Evolutionary conservation across 163 green algal genomes (phyloP).

Genomic region (Trebouxia gelatinosa): DNA sequence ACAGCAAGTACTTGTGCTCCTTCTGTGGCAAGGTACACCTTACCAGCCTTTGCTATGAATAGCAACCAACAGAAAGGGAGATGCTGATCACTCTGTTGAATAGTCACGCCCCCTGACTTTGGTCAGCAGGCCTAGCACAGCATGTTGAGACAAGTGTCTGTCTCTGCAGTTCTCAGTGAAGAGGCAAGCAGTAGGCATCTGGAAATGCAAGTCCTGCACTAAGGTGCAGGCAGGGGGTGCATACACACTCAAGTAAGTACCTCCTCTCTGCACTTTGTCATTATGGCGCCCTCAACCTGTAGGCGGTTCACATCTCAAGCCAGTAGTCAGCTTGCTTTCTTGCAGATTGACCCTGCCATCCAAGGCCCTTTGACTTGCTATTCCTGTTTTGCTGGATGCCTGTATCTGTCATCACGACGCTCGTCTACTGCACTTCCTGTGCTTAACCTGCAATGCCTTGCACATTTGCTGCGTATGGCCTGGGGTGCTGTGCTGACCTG

Average conservation of each 20-base stretch:
- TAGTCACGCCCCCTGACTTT: too few relatives aligned
- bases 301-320: not conserved
- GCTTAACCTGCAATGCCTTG: not conserved
- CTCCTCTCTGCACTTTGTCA: not conserved
- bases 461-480: not conserved
- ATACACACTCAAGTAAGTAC: slow-evolving; percentile 85
- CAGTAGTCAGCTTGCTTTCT: not conserved
- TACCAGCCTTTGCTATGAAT: not conserved
- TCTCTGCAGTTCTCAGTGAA: slow-evolving; percentile 85
- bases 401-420: too few relatives aligned
- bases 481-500: not conserved
- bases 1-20: slow-evolving; percentile 99
- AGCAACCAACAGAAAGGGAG: not conserved
- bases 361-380: not conserved
- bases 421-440: not conserved
- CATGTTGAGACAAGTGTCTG: not conserved
- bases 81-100: too few relatives aligned
- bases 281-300: too few relatives aligned
- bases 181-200: slow-evolving; percentile 95
- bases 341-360: not conserved
- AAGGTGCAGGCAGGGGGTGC: slow-evolving; percentile 94
- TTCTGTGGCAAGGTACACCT: slow-evolving; percentile 96
- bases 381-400: not conserved
- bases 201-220: slow-evolving; percentile 95
- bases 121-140: not conserved